A percentile compares a stretch with the other conserved stretches of the same genome.
Conservation (phyloP, 192 early-diverging fungal species). For the Fimicolochytrium jonesii region DNA sequence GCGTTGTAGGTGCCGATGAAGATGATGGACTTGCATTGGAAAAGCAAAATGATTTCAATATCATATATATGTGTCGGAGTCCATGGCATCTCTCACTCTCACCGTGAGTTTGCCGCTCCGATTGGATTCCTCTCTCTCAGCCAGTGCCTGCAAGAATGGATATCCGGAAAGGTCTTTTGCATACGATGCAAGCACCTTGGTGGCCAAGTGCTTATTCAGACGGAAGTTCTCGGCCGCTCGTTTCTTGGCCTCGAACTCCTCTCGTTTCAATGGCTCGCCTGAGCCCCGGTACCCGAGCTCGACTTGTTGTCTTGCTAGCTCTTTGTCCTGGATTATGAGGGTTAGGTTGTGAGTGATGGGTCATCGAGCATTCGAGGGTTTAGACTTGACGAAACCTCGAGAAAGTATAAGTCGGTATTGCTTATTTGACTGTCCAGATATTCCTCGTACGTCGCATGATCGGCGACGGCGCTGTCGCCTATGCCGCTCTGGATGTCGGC, state of each 20-base stretch:
- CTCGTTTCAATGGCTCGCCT: slow-evolving; percentile 59
- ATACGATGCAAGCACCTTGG: slow-evolving; percentile 50
- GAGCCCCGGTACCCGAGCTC: slow-evolving; percentile 62
- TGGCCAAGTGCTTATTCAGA: slow-evolving; percentile 52
- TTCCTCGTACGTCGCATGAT: slow-evolving; percentile 62
- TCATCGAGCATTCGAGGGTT: too few species aligned
- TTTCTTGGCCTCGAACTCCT: slow-evolving; percentile 60
- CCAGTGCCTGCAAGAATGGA: slow-evolving; percentile 56
- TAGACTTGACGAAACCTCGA: too few species aligned
- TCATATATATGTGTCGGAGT: too few species aligned
- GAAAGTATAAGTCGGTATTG: slow-evolving; percentile 55
- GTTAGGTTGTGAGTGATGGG: too few species aligned
- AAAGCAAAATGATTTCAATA: too few species aligned
- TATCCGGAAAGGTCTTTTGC: slow-evolving; percentile 47
- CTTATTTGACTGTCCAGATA: slow-evolving; percentile 62
- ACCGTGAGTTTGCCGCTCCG: slow-evolving; percentile 61
- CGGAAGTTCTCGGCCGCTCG: slow-evolving; percentile 62
- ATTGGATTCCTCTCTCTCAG: slow-evolving; percentile 62
- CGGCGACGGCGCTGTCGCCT: slow-evolving; percentile 55
- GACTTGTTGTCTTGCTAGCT: slow-evolving; percentile 60
- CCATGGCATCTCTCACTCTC: too few species aligned
- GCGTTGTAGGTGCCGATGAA: slow-evolving; percentile 53
- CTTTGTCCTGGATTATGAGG: slow-evolving; percentile 63
- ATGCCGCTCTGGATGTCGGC: slow-evolving; percentile 26
- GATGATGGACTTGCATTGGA: slow-evolving; percentile 57